Evolutionary conservation across 441 rosid genomes (phyloP).

Genomic region (Isatis lusitanica): DNA sequence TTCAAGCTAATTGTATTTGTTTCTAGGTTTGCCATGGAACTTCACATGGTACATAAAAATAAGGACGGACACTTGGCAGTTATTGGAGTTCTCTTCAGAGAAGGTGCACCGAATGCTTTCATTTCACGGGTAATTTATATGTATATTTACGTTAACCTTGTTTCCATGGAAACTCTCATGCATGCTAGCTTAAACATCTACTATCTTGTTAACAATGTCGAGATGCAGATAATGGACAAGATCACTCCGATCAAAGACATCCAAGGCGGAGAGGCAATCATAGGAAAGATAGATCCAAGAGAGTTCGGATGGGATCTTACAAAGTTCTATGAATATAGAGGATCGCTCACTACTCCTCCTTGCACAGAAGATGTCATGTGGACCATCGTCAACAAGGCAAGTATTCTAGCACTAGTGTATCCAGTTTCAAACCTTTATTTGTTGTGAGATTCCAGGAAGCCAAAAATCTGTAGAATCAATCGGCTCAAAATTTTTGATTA

Average conservation of each 20-base stretch:
- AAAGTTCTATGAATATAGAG: conserved; percentile 56
- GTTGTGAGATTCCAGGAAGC: background rate
- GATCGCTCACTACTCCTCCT: conserved; percentile 70
- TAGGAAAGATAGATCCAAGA: conserved; percentile 54
- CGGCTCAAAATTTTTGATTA: background rate
- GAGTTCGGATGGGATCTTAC: conserved; percentile 46
- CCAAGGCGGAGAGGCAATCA: conserved; percentile 33
- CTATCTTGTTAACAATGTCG: background rate
- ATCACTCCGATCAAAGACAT: conserved; percentile 2
- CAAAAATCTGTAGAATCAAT: background rate
- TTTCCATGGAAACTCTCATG: background rate
- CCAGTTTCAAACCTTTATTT: background rate
- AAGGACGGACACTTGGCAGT: conserved; percentile 44
- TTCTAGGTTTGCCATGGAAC: conserved; percentile 57
- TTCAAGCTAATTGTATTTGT: background rate
- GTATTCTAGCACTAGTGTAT: background rate
- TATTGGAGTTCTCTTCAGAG: conserved; percentile 49
- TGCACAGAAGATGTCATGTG: conserved; percentile 73
- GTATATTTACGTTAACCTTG: background rate
- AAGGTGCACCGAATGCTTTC: conserved; percentile 58
- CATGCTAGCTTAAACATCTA: background rate
- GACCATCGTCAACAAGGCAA: conserved; percentile 51
- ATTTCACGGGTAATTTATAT: conserved; percentile 35
- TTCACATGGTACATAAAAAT: conserved; percentile 58
- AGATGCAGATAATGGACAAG: conserved; percentile 25